Conservation (phyloP, 768 basidiomycete genomes). For the Cystofilobasidium bisporidii region DNA sequence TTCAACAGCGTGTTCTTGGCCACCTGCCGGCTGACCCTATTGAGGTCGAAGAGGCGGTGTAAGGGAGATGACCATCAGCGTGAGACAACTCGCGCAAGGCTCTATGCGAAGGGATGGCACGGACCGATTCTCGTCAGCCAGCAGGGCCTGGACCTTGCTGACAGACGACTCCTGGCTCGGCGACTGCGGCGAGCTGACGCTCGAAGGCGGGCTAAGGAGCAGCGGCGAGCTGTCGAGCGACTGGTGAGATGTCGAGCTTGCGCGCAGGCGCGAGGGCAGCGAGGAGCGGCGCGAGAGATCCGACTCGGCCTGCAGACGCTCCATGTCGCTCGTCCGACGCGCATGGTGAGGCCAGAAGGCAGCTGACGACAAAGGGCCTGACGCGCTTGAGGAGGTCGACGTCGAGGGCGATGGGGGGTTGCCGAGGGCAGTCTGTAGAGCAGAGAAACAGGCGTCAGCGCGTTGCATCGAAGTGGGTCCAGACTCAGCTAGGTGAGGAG, state of each 20-base stretch:
- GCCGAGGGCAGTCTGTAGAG: not conserved
- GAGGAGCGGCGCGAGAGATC: conserved; percentile 21
- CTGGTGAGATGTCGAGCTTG: conserved; percentile 8
- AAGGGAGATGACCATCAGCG: not conserved
- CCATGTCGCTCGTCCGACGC: conserved; percentile 66
- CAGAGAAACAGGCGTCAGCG: too few species aligned
- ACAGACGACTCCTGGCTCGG: conserved; percentile 50
- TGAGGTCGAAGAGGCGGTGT: not conserved
- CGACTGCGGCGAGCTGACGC: not conserved
- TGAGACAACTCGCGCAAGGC: not conserved
- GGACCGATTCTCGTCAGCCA: conserved; percentile 88
- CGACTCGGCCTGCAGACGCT: conserved; percentile 46
- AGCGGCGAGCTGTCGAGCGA: conserved; percentile 7
- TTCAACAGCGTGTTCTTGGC: conserved; percentile 88
- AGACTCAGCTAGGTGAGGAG: too few species aligned
- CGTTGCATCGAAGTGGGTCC: too few species aligned
- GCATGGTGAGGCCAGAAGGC: conserved; percentile 43
- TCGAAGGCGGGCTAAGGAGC: conserved; percentile 2
- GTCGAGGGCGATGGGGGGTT: conserved; percentile 27
- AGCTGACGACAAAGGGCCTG: not conserved
- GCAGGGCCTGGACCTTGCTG: conserved; percentile 77
- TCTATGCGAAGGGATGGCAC: not conserved
- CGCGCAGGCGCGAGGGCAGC: conserved; percentile 22
- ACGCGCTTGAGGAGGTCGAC: conserved; percentile 22
- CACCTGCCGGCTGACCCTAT: conserved; percentile 86